These are phyloP conservation scores for Colletotrichum truncatum DNA, from an alignment of 2,329 filamentous ascomycete species.

Conservation along the genomic window DNA sequence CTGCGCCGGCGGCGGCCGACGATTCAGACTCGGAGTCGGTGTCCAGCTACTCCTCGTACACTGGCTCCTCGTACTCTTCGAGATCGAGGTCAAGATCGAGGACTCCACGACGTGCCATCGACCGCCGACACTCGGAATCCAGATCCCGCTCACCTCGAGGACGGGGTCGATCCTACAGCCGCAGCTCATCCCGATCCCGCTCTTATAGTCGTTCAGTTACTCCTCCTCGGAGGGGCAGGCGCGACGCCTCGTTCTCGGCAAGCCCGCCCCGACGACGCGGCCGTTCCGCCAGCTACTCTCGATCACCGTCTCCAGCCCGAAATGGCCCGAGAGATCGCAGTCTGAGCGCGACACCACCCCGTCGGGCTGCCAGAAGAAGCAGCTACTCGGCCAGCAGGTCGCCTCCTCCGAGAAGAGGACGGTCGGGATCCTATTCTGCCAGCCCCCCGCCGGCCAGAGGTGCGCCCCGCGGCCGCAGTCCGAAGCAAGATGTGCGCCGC, in stretches of 20 bases:
- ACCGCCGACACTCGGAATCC: conserved; percentile 47
- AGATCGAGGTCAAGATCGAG: conserved; percentile 57
- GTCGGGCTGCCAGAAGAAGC: conserved; percentile 40
- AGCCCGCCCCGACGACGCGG: conserved; percentile 40
- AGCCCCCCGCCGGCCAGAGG: conserved; percentile 24
- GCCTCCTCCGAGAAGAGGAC: conserved; percentile 34
- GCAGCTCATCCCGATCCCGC: conserved; percentile 48
- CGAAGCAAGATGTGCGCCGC: conserved; percentile 23
- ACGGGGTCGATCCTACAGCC: conserved; percentile 40
- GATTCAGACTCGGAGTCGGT: conserved; percentile 76
- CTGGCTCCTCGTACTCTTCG: conserved; percentile 68
- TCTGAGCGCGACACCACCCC: conserved; percentile 19
- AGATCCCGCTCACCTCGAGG: conserved; percentile 39
- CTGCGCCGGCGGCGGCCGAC: conserved; percentile 67
- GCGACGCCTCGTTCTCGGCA: conserved; percentile 38
- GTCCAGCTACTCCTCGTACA: conserved; percentile 83
- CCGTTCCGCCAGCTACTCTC: conserved; percentile 36
- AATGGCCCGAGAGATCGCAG: conserved; percentile 26
- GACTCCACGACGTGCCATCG: conserved; percentile 45
- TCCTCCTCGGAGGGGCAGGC: conserved; percentile 22
- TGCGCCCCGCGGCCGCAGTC: conserved; percentile 16
- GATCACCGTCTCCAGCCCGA: conserved; percentile 42
- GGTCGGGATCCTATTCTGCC: conserved; percentile 35
- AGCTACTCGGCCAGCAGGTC: conserved; percentile 44
- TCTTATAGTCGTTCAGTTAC: conserved; percentile 37